phyloP scores from a whole-genome alignment of 495 filamentous ascomycete genomes.

The Clohesyomyces aquaticus region DNA sequence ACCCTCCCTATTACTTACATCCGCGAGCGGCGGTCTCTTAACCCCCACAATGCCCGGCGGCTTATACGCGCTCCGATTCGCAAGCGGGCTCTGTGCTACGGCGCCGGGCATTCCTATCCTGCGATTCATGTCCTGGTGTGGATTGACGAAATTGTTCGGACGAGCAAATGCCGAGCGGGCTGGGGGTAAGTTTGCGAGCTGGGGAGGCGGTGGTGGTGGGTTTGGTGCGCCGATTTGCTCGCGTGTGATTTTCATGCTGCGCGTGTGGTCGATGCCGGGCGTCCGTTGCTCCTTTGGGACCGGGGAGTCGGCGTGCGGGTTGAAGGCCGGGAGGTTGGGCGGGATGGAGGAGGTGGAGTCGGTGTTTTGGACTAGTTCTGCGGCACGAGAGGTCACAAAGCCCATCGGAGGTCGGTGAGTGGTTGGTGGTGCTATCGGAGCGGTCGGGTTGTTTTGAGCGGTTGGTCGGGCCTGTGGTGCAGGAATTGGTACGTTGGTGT shows the following conservation, averaged over 20 bases:
- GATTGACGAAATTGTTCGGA: slow-evolving; percentile 65
- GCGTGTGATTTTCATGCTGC: slow-evolving; percentile 65
- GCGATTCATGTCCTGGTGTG: slow-evolving; percentile 66
- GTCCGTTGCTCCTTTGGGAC: slow-evolving; percentile 77
- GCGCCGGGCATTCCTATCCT: slow-evolving; percentile 75
- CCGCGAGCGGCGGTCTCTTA: slow-evolving; percentile 43
- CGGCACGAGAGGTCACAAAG: slow-evolving; percentile 80
- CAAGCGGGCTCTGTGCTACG: slow-evolving; percentile 56
- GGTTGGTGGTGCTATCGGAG: slow-evolving; percentile 21
- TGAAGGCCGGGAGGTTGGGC: slow-evolving; percentile 64
- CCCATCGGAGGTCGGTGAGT: slow-evolving; percentile 49
- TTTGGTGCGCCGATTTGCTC: slow-evolving; percentile 50
- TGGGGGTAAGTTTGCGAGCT: slow-evolving; percentile 10
- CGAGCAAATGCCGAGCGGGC: slow-evolving; percentile 43
- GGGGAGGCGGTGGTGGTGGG: neutral
- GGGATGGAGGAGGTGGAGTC: slow-evolving; percentile 44
- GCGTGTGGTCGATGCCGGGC: slow-evolving; percentile 81
- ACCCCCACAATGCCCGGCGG: slow-evolving; percentile 51
- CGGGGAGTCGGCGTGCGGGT: slow-evolving; percentile 80
- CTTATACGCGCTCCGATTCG: slow-evolving; percentile 62
- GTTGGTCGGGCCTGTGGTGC: neutral
- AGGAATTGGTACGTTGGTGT: neutral
- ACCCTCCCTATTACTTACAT: slow-evolving; percentile 46
- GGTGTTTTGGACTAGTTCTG: slow-evolving; percentile 48
- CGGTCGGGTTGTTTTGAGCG: slow-evolving; percentile 10